Evolutionary conservation across 2,329 filamentous ascomycete species (phyloP), one percentile per base, ranked within the genome.

Genomic region (Pseudogymnoascus pannorum): DNA sequence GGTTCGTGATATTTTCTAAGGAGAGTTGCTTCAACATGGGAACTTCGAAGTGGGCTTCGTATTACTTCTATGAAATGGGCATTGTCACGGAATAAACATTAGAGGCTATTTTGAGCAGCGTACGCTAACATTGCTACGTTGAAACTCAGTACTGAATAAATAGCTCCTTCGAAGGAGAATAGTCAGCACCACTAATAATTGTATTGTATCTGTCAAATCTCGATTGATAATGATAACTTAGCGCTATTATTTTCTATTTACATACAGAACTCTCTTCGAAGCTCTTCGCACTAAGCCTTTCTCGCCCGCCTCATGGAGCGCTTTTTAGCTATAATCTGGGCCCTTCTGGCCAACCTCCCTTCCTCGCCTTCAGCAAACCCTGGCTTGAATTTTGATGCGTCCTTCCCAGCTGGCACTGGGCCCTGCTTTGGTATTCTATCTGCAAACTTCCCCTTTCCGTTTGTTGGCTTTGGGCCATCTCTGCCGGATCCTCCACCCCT

Each of bases 291-390:
- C 26, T 54, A 54, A 26, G 26, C 57, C 62, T 67, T 68, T 26
- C 69, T 60, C 44, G 67, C 88, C 74, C 88, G 88, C 63, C 91
- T 84, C 79, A 88, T 83, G 77, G 88, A 84, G 65, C 91, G 82
- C 79, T 96, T 97, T 74, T 90, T 87, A 57, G 86, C 87, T 73
- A 96, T 95, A 70, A 97, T 89, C 70, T 86, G 87, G 70, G 91
- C 89, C 65, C 84, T 76, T 71, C 82, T 83, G 24, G 82, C 82
- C 60, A 84, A 71, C 75, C 78, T 77, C 64, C 79, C 81, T 68
- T 86, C 82, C 57, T 78, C 75, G 33, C 77, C 74, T 33, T 75
- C 73, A 14, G 72, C 57, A 14, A 66, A 65, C n/a, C 65, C 71
- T 14, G 66, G 61, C 63, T 69, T 74, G 51, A 66, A 66, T 61